Evolutionary conservation across 352 stramenopile species (phyloP).

Genomic region (Vaucheria bursata): DNA sequence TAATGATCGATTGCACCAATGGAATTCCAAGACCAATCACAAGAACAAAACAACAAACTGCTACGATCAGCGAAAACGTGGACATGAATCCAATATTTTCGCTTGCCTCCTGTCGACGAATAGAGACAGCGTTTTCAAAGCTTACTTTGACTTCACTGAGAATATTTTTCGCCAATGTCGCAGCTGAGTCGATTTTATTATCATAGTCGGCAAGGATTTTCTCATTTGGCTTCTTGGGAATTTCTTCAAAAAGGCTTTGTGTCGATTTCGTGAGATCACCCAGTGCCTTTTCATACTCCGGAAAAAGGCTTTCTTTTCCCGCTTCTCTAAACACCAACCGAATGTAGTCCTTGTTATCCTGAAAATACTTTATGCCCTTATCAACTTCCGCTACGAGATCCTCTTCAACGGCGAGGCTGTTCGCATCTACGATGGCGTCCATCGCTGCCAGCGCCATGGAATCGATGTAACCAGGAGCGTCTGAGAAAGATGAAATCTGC

Average conservation of each 20-base stretch:
- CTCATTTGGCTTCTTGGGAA: background rate
- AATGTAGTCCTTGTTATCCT: background rate
- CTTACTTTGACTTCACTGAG: background rate
- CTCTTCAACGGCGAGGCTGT: background rate
- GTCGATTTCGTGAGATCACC: background rate
- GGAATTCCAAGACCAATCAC: background rate
- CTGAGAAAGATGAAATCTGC: too few relatives aligned
- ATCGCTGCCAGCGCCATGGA: background rate
- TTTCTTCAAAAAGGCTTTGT: background rate
- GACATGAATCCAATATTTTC: background rate
- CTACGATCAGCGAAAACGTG: background rate
- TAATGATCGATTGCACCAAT: background rate
- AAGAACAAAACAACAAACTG: background rate
- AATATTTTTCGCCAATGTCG: background rate
- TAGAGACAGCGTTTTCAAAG: background rate
- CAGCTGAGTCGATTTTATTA: background rate
- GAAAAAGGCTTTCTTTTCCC: background rate
- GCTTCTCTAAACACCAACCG: background rate
- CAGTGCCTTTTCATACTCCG: background rate
- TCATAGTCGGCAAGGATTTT: background rate
- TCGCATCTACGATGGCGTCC: background rate
- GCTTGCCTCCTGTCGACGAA: background rate
- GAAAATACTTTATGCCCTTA: background rate
- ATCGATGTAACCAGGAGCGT: background rate
- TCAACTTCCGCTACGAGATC: background rate